Conservation (phyloP, 306 rosid genomes). For the Cucumis hystrix region DNA sequence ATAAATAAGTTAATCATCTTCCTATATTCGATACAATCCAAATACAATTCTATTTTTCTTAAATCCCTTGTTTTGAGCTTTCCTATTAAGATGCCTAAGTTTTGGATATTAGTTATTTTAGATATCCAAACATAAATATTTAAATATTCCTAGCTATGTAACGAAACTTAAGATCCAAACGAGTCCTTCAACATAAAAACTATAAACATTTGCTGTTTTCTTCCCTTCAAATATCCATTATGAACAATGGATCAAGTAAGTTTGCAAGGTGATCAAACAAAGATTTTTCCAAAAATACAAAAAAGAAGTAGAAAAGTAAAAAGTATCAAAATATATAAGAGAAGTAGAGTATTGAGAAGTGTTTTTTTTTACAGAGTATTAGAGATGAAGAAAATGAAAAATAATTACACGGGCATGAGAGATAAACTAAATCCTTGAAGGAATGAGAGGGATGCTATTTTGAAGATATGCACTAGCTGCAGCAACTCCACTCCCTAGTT, state of each 20-base stretch:
- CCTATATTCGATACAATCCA: too few relatives aligned
- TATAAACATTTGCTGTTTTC: too few relatives aligned
- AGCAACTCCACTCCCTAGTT: slow-evolving; percentile 89
- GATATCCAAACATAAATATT: too few relatives aligned
- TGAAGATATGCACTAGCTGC: slow-evolving; percentile 84
- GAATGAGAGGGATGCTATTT: slow-evolving; percentile 65
- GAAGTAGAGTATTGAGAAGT: slow-evolving; percentile 7
- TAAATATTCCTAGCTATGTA: too few relatives aligned
- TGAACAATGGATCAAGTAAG: background rate
- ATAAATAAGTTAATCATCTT: too few relatives aligned
- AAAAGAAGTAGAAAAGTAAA: background rate
- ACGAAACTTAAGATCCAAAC: too few relatives aligned
- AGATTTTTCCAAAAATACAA: background rate
- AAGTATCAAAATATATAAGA: background rate
- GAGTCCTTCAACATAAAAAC: too few relatives aligned
- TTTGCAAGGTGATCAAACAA: background rate
- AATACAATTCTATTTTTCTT: too few relatives aligned
- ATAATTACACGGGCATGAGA: slow-evolving; percentile 10
- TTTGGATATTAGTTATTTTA: too few relatives aligned
- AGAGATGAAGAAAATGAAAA: slow-evolving; percentile 13
- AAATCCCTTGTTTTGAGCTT: too few relatives aligned
- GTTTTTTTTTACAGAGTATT: slow-evolving; percentile 15
- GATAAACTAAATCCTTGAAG: slow-evolving; percentile 65
- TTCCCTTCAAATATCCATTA: background rate
- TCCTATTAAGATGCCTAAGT: too few relatives aligned